Conservation (phyloP, 1,284 basidiomycete species). For the Ustilago shanxiensis region DNA sequence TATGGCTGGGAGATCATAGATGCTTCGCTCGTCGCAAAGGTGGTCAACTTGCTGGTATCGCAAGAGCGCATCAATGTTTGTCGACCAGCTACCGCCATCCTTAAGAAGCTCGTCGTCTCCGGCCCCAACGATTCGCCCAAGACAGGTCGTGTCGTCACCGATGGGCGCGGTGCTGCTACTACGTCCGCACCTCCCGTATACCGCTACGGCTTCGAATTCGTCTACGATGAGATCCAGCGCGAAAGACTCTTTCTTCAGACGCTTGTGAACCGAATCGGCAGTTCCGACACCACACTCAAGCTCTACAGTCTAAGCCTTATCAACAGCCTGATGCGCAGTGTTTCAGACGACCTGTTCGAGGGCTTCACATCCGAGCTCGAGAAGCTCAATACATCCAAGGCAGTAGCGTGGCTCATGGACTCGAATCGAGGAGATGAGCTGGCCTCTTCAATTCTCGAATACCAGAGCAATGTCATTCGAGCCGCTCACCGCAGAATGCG, state of each 20-base stretch:
- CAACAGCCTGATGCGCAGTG: conserved; percentile 85
- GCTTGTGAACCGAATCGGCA: conserved; percentile 62
- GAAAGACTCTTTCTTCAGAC: conserved; percentile 64
- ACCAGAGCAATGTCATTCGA: conserved; percentile 87
- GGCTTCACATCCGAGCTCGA: conserved; percentile 84
- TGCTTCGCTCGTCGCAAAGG: conserved; percentile 78
- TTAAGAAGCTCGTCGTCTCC: conserved; percentile 80
- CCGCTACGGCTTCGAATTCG: conserved; percentile 64
- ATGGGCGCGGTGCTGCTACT: conserved; percentile 22
- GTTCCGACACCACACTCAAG: conserved; percentile 67
- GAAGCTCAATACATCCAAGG: conserved; percentile 82
- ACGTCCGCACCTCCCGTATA: conserved; percentile 40
- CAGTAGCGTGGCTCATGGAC: conserved; percentile 76
- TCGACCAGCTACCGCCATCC: conserved; percentile 93
- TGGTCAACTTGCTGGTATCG: conserved; percentile 81
- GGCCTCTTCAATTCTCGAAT: conserved; percentile 87
- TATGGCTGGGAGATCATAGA: conserved; percentile 79
- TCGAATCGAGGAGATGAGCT: conserved; percentile 86
- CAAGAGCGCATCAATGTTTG: conserved; percentile 81
- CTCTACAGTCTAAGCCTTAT: conserved; percentile 74
- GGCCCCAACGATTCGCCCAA: conserved; percentile 53
- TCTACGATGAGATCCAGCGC: conserved; percentile 60
- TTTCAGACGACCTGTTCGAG: conserved; percentile 81
- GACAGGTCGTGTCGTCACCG: conserved; percentile 45
- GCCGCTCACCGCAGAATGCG: conserved; percentile 85